A percentile compares a stretch with the other conserved stretches of the same genome.
Conservation (phyloP, 1,284 basidiomycete species). For the Albatrellus sp. region DNA sequence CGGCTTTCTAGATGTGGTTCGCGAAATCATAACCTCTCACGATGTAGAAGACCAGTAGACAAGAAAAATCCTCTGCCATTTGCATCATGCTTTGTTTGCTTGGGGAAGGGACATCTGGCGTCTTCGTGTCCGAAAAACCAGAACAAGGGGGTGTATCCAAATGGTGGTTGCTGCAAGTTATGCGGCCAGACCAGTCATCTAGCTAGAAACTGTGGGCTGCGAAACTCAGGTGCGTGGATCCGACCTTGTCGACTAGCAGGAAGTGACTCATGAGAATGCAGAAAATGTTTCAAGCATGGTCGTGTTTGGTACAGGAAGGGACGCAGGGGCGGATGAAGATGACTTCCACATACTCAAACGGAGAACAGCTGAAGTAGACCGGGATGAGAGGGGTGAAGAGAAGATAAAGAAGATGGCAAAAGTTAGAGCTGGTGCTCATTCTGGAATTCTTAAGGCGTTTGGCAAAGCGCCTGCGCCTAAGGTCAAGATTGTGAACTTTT, state of each 20-base stretch:
- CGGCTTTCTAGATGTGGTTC: constrained; percentile 64
- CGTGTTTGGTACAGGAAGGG: constrained; percentile 38
- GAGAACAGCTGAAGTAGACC: constrained; percentile 44
- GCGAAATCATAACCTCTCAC: constrained; percentile 63
- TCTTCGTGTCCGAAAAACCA: constrained; percentile 74
- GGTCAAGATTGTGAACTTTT: constrained; percentile 48
- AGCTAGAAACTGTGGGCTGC: constrained; percentile 69
- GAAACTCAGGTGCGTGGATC: constrained; percentile 41
- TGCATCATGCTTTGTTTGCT: constrained; percentile 89
- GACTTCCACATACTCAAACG: constrained; percentile 80
- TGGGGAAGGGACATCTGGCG: constrained; percentile 69
- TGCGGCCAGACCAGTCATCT: constrained; percentile 79
- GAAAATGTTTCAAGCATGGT: constrained; percentile 20
- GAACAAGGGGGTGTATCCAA: constrained; percentile 77
- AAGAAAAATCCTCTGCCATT: constrained; percentile 68
- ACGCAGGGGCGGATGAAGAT: constrained; percentile 80
- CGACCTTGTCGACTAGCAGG: neutral
- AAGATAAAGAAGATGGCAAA: constrained; percentile 29
- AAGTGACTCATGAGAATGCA: constrained; percentile 9
- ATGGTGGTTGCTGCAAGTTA: constrained; percentile 84
- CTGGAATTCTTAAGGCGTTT: constrained; percentile 31
- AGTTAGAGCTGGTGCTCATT: constrained; percentile 31
- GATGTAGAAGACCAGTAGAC: constrained; percentile 59
- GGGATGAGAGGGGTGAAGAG: constrained; percentile 39
- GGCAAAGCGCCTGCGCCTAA: constrained; percentile 21